A percentile compares a stretch with the other conserved stretches of the same genome.
Evolutionary conservation across 1,284 basidiomycete species (phyloP).

Genomic region (Leccinum subrobustum): DNA sequence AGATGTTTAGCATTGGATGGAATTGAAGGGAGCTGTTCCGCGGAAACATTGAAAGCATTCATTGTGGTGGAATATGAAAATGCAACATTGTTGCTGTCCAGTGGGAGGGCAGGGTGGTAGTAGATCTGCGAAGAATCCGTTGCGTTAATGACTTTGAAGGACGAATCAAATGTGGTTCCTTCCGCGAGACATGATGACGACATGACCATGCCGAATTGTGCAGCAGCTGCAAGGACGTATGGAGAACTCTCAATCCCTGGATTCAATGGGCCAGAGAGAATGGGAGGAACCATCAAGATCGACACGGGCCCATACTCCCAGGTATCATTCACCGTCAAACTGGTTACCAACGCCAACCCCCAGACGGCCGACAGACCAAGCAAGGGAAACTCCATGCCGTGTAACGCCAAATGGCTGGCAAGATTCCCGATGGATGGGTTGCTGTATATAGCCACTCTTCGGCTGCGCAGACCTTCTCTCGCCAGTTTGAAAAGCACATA

Average conservation of each 20-base stretch:
- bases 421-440: constrained; percentile 11
- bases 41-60: constrained; percentile 19
- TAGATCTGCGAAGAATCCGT: too few relatives aligned
- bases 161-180: background rate
- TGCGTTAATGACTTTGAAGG: background rate
- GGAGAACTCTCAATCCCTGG: background rate
- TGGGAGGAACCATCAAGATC: fast-evolving
- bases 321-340: constrained; percentile 11
- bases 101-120: too few relatives aligned
- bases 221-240: background rate
- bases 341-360: constrained; percentile 12
- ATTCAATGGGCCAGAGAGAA: background rate
- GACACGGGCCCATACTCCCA: background rate
- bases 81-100: too few relatives aligned
- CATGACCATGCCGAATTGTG: background rate
- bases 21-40: constrained; percentile 10
- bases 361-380: constrained; percentile 5
- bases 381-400: constrained; percentile 3
- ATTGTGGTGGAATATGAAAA: background rate
- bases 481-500: constrained; percentile 20
- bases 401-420: background rate
- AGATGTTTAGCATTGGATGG: background rate
- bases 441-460: constrained; percentile 12
- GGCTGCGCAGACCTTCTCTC: constrained; percentile 3
- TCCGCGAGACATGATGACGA: background rate